Percentiles rank a stretch among this genome's conserved stretches.
These are phyloP conservation scores for Nepenthes gracilis DNA, from an alignment of 148 eudicot species.

Conservation along the genomic window DNA sequence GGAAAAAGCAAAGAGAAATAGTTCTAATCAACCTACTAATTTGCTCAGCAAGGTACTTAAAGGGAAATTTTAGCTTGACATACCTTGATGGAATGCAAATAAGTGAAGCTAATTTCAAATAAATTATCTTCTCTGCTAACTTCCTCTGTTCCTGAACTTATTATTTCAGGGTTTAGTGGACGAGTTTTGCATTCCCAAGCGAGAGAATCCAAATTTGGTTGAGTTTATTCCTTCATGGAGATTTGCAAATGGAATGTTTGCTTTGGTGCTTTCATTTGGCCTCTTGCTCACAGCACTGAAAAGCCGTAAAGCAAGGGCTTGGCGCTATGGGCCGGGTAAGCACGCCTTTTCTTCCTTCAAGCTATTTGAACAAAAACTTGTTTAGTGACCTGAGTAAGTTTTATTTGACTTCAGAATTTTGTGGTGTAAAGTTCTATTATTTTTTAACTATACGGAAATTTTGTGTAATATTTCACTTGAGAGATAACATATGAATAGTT, in stretches of 20 bases:
- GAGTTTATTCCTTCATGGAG: slow-evolving; percentile 75
- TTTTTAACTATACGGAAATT: too few species aligned
- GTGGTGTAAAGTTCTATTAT: too few species aligned
- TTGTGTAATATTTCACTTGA: too few species aligned
- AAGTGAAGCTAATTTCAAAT: too few species aligned
- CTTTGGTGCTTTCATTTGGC: slow-evolving; percentile 81
- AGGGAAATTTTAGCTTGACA: too few species aligned
- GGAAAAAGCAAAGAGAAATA: not conserved
- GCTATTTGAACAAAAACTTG: too few species aligned
- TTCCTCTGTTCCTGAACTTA: not conserved
- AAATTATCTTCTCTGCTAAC: not conserved
- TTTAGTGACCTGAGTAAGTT: not conserved
- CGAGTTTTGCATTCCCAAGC: slow-evolving; percentile 57
- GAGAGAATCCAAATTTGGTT: slow-evolving; percentile 33
- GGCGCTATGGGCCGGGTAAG: slow-evolving; percentile 89
- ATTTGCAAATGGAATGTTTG: slow-evolving; percentile 95
- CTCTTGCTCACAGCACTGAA: slow-evolving; percentile 60
- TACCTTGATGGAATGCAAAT: not conserved
- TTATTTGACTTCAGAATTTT: not conserved
- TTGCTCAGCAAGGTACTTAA: too few species aligned
- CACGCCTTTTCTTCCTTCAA: not conserved
- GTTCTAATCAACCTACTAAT: too few species aligned
- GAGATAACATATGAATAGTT: too few species aligned
- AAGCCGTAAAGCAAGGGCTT: slow-evolving; percentile 89
- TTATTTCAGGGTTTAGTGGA: slow-evolving; percentile 62